Evolutionary conservation across 345 rosid species (phyloP), one percentile per base, ranked within the genome.

Genomic region (Punica granatum): DNA sequence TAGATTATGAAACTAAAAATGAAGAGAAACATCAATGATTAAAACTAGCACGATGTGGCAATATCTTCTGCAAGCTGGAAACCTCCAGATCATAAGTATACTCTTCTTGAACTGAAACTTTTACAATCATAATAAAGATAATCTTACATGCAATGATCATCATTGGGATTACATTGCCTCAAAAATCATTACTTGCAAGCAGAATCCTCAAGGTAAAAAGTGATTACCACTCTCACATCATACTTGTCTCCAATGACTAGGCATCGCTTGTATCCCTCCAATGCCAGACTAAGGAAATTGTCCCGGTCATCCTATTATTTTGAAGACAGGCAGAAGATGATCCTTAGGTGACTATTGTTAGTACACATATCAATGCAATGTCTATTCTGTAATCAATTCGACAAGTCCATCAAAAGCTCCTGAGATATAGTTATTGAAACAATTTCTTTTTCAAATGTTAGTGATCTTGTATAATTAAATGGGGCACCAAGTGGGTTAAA

Each of bases 251-350:
- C 96, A 72, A 87, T 82, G 54, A 90, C 90, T 83, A 92, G 72
- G 80, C 97, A 92, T 31, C 81, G 84, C 67, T 85, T 84, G 77
- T 92, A 92, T 70, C 97, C 98, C 74, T 92, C 97, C 90, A 92
- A 76, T 53, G 98, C 92, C 59, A 88, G 76, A 83, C 76, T 75
- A 75, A 92, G 97, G 81, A 92, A 88, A 79, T 87, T 88, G 81
- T 92, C 92, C 72, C 85, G 85, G 80, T 92, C 98, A 80, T 82
- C 89, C 98, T 92, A 86, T 64, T 43, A 64, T 32, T 72, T 71
- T 25, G 61, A 78, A 69, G 63, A 43, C 60, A 60, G 49, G 34
- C 16, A 60, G 44, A 13, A 56, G 34, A 56, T 26, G 34, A 13
- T 26, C 18, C 4, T 56, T 14, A 30, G 61, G 34, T 11, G 6